Conservation (phyloP, 2,329 filamentous ascomycete genomes). For the Sporothrix schenckii region DNA sequence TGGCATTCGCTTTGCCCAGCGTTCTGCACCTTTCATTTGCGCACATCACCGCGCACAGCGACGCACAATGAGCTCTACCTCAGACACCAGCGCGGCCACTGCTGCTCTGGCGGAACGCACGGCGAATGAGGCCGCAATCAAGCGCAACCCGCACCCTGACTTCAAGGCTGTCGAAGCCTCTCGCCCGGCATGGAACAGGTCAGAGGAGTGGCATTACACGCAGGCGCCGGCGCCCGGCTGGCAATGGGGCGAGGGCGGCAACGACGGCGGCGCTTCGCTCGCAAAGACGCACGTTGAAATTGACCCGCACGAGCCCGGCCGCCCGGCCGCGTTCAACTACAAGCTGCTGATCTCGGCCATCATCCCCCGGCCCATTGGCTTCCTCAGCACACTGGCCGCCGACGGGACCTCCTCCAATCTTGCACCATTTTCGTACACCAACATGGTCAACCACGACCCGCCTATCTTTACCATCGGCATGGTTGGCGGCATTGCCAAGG, state of each 20-base stretch:
- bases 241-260: slow-evolving; percentile 67
- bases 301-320: slow-evolving; percentile 73
- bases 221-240: slow-evolving; percentile 68
- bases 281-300: slow-evolving; percentile 70
- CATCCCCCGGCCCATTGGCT: slow-evolving; percentile 77
- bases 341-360: slow-evolving; percentile 86
- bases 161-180: slow-evolving; percentile 72
- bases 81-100: neutral
- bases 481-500: slow-evolving; percentile 49
- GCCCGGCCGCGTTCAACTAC: slow-evolving; percentile 76
- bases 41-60: neutral
- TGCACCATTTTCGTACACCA: slow-evolving; percentile 85
- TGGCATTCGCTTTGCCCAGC: neutral
- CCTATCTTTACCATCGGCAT: slow-evolving; percentile 73
- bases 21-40: neutral
- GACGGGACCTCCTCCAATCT: slow-evolving; percentile 72
- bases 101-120: slow-evolving; percentile 28
- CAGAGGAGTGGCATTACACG: slow-evolving; percentile 56
- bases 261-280: slow-evolving; percentile 46
- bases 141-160: slow-evolving; percentile 71
- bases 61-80: slow-evolving; percentile 12
- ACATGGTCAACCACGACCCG: slow-evolving; percentile 81
- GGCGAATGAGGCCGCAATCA: slow-evolving; percentile 42
- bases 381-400: slow-evolving; percentile 57
- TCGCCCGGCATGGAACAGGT: slow-evolving; percentile 59